Evolutionary conservation across 176 grass and related monocot genomes (phyloP), one percentile per base, ranked within the genome.

Genomic region (Rhynchospora tenuis): DNA sequence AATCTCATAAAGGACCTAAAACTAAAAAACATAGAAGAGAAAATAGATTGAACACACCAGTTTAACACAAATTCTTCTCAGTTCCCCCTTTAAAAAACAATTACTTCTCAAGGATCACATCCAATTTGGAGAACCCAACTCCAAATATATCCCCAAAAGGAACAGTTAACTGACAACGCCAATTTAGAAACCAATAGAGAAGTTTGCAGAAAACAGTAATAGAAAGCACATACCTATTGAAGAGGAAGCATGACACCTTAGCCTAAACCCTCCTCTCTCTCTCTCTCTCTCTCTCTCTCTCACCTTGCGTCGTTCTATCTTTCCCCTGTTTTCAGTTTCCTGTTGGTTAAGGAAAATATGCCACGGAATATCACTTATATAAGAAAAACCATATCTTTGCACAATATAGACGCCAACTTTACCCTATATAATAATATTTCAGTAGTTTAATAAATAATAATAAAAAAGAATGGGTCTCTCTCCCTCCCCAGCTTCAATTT

Each of bases 181-280:
- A 65, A 65, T 52, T 13, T 9, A 65, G 45, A 82, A 64, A 48
- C 79, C 79, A 62, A 65, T 65, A 44, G 45, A 65, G 51, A 64
- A 12, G 3, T 48, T 47, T 19, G 38, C 16, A n/a, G 29, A 42
- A 82, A 51, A 29, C 47, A 51, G 42, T 19, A 47, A 82, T 47
- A 16, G 66, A 82, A 50, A 64, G 62, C 16, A 27, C 50, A 16
- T 61, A 82, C 59, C 79, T 82, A 64, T 66, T 45, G 45, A 64
- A 48, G 43, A 67, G 20, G 60, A 82, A 82, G 79, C 79, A 82
- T 66, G 79, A 43, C 79, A 64, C 59, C 28, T 82, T 65, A 82
- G 45, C 67, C 38, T 27, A 81, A 81, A 63, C 20, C 20, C 43
- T 81, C 38, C 60, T 63, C 38, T 82, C 60, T 81, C 77, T 31